Conservation (phyloP, 2,329 filamentous ascomycete genomes). For the Penicillium verrucosum region DNA sequence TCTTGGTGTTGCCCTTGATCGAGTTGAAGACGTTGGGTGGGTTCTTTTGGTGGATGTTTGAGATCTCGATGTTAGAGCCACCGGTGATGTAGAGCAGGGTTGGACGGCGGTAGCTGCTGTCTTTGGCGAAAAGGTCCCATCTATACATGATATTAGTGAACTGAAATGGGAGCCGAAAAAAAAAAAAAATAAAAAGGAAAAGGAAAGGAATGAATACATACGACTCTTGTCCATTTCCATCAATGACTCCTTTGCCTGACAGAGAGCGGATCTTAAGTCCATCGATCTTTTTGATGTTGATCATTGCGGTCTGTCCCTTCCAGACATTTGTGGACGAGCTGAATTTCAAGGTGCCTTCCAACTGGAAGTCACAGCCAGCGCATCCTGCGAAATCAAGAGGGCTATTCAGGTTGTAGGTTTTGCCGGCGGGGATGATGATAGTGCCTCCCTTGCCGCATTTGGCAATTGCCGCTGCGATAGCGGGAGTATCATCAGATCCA, state of each 20-base stretch:
- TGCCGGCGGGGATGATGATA: conserved; percentile 43
- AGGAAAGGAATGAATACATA: conserved; percentile 8
- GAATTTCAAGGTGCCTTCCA: conserved; percentile 46
- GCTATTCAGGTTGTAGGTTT: conserved; percentile 46
- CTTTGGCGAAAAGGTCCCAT: conserved; percentile 41
- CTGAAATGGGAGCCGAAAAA: neutral
- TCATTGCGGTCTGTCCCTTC: conserved; percentile 42
- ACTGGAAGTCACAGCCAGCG: conserved; percentile 45
- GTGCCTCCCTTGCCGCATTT: conserved; percentile 45
- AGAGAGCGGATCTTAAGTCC: conserved; percentile 42
- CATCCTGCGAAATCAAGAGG: conserved; percentile 45
- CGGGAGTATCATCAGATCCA: conserved; percentile 44
- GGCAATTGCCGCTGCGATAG: conserved; percentile 43
- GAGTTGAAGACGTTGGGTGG: conserved; percentile 48
- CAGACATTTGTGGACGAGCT: conserved; percentile 42
- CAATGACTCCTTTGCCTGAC: conserved; percentile 44
- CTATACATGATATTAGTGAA: conserved; percentile 7
- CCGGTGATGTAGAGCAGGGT: conserved; percentile 44
- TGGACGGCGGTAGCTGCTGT: conserved; percentile 41
- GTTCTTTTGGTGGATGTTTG: conserved; percentile 41
- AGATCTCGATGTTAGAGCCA: conserved; percentile 39
- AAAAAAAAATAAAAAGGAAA: neutral
- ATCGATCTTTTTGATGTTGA: conserved; percentile 39
- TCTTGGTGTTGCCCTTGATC: conserved; percentile 35
- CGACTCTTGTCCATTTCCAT: conserved; percentile 49